A percentile compares a stretch with the other conserved stretches of the same genome.
These are phyloP conservation scores for Pseudogymnoascus sp. DNA, from an alignment of 2,329 filamentous ascomycete species.

Conservation along the genomic window DNA sequence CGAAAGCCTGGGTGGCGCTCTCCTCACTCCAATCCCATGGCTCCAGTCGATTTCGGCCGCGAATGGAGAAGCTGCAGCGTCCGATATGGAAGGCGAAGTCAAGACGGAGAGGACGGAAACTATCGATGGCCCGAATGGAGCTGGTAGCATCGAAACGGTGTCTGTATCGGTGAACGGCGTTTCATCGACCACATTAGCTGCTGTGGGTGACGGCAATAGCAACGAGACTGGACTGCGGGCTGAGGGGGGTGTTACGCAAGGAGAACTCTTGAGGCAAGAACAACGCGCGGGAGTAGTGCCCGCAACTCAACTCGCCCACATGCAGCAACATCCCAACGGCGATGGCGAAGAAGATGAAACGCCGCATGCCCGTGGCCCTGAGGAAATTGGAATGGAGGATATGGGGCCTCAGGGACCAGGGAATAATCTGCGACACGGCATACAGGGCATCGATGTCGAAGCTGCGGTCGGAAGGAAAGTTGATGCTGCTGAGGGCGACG, in stretches of 20 bases:
- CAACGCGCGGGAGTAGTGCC: conserved; percentile 75
- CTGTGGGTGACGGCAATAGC: conserved; percentile 21
- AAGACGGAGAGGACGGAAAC: conserved; percentile 70
- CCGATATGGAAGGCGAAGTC: conserved; percentile 49
- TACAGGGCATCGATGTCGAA: conserved; percentile 51
- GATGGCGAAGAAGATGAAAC: conserved; percentile 50
- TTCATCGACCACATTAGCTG: conserved; percentile 33
- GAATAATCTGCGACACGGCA: conserved; percentile 31
- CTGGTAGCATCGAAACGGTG: conserved; percentile 73
- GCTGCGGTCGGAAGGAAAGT: conserved; percentile 50
- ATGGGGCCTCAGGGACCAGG: conserved; percentile 62
- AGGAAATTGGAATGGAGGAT: conserved; percentile 77
- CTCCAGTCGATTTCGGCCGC: conserved; percentile 32
- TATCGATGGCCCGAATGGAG: conserved; percentile 71
- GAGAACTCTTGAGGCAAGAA: conserved; percentile 77
- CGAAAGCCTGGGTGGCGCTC: conserved; percentile 79
- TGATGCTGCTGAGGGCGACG: conserved; percentile 26
- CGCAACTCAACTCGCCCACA: conserved; percentile 45
- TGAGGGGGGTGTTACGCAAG: conserved; percentile 61
- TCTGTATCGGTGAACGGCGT: conserved; percentile 67
- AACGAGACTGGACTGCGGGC: conserved; percentile 22
- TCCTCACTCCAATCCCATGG: conserved; percentile 94
- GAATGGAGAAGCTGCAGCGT: conserved; percentile 19
- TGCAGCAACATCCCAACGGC: conserved; percentile 25
- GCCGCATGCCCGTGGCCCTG: conserved; percentile 77